Evolutionary conservation across 192 early-diverging fungal genomes (phyloP).

Genomic region (Phycomyces blakesleeanus): DNA sequence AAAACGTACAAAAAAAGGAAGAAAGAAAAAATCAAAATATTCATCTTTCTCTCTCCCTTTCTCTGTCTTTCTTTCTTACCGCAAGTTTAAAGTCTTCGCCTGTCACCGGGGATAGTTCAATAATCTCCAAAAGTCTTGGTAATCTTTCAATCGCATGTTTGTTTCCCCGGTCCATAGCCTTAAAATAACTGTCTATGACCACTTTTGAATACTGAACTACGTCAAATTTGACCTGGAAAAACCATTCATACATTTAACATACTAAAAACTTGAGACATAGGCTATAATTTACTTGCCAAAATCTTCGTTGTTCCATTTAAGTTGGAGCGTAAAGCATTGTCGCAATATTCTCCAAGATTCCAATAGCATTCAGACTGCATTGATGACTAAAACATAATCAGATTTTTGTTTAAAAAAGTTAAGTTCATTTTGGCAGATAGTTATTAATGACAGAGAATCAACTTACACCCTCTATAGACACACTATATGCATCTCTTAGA

Average conservation of each 20-base stretch:
- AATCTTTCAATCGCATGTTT: slow-evolving; percentile 58
- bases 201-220: slow-evolving; percentile 15
- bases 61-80: slow-evolving; percentile 16
- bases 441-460: too few species aligned
- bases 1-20: too few species aligned
- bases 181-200: slow-evolving; percentile 48
- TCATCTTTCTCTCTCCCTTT: not conserved
- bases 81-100: slow-evolving; percentile 29
- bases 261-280: too few species aligned
- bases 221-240: slow-evolving; percentile 17
- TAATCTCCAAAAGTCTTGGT: slow-evolving; percentile 65
- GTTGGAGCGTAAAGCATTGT: slow-evolving; percentile 39
- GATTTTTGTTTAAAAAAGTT: too few species aligned
- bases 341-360: slow-evolving; percentile 47
- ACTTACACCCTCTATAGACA: not conserved
- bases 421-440: too few species aligned
- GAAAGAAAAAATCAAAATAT: not conserved
- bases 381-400: slow-evolving; percentile 25
- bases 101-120: slow-evolving; percentile 46
- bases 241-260: not conserved
- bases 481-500: not conserved
- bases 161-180: slow-evolving; percentile 51
- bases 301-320: slow-evolving; percentile 13
- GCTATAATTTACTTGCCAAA: not conserved
- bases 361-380: slow-evolving; percentile 24